phyloP scores from a whole-genome alignment of 169 alveolate species.

The Cryptosporidium felis region DNA sequence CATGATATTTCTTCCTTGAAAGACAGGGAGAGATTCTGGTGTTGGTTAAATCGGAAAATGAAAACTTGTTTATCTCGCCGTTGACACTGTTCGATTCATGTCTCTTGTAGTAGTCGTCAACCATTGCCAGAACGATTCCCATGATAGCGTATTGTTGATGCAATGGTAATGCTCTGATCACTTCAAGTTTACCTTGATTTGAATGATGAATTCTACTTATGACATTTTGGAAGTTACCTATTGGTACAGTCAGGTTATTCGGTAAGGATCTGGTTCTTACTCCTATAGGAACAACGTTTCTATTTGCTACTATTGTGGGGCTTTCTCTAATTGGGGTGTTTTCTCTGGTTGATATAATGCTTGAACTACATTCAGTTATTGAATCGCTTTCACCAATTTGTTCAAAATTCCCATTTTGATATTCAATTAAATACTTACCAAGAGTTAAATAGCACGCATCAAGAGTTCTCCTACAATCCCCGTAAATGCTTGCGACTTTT shows the following conservation, averaged over 20 bases:
- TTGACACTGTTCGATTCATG: background rate
- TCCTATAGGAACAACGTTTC: background rate
- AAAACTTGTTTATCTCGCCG: background rate
- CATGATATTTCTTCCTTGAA: constrained; percentile 8
- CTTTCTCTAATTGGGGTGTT: constrained; percentile 1
- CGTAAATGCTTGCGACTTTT: constrained; percentile 57
- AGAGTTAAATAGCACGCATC: constrained; percentile 46
- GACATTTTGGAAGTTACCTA: constrained; percentile 37
- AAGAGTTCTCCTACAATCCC: constrained; percentile 67
- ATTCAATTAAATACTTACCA: constrained; percentile 29
- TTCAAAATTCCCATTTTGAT: background rate
- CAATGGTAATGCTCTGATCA: constrained; percentile 11
- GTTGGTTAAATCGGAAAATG: background rate
- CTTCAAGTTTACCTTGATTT: background rate
- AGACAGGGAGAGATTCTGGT: background rate
- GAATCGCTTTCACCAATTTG: no score
- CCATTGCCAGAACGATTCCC: constrained; percentile 45
- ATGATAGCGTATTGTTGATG: constrained; percentile 61
- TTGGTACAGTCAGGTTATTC: background rate
- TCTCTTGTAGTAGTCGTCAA: background rate
- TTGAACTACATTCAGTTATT: background rate
- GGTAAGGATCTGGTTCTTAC: constrained; percentile 56
- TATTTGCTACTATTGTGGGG: background rate
- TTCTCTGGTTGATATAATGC: constrained; percentile 34
- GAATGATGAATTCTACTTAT: constrained; percentile 33